Conservation (phyloP, 2,329 filamentous ascomycete species). For the Fusarium haematococcum region DNA sequence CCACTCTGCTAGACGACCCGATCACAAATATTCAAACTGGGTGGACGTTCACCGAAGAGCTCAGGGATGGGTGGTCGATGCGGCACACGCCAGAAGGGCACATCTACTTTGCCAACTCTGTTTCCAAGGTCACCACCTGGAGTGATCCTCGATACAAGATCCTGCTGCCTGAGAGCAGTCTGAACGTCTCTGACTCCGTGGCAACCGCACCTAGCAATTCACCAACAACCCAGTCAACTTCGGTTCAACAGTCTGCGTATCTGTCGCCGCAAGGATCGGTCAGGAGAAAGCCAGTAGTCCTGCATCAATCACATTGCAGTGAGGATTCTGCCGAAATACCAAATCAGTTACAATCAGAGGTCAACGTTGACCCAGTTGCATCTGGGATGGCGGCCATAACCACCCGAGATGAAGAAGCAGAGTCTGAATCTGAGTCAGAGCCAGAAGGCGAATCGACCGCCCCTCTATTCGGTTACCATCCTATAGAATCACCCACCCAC, state of each 20-base stretch:
- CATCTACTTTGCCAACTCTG: not conserved
- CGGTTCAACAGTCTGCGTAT: not conserved
- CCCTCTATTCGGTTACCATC: not conserved
- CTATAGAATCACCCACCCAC: not conserved
- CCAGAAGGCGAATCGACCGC: not conserved
- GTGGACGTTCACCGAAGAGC: not conserved
- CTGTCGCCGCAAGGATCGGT: not conserved
- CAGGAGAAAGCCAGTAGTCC: not conserved
- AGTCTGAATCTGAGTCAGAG: not conserved
- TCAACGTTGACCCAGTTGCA: not conserved
- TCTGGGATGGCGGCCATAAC: not conserved
- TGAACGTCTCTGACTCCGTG: not conserved
- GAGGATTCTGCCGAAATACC: not conserved
- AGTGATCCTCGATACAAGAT: not conserved
- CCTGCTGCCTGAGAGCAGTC: not conserved
- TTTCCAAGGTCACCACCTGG: not conserved
- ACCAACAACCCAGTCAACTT: not conserved
- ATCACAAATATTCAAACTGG: not conserved
- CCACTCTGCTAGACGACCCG: not conserved
- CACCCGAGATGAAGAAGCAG: not conserved
- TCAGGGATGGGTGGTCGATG: not conserved
- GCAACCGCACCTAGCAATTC: not conserved
- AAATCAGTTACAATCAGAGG: not conserved
- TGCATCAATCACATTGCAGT: not conserved
- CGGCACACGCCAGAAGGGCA: not conserved